phyloP scores from a whole-genome alignment of 192 early-diverging fungal species.

The Helicostylum pulchrum region DNA sequence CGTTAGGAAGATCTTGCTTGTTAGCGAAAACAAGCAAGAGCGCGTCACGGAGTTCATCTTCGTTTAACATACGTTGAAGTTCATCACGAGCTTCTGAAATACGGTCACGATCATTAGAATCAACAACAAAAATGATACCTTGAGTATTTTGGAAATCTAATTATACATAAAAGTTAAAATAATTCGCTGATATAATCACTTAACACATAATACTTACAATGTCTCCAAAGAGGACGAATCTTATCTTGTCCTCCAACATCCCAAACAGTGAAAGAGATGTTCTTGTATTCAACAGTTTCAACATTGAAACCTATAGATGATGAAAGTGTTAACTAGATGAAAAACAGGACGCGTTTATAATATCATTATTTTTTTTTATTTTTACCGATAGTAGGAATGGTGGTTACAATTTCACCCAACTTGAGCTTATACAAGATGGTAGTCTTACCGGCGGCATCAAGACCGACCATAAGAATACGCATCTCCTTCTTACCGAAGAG shows the following conservation, averaged over 20 bases:
- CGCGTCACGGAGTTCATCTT: slow-evolving; percentile 92
- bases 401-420: slow-evolving; percentile 98
- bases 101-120: slow-evolving; percentile 96
- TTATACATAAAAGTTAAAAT: neutral
- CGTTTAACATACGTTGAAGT: slow-evolving; percentile 92
- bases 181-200: neutral
- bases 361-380: slow-evolving; percentile 15
- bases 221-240: slow-evolving; percentile 97
- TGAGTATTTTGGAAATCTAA: slow-evolving; percentile 95
- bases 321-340: neutral
- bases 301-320: slow-evolving; percentile 84
- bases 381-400: slow-evolving; percentile 97
- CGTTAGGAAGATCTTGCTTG: slow-evolving; percentile 98
- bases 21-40: slow-evolving; percentile 94
- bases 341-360: neutral
- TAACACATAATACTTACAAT: slow-evolving; percentile 66
- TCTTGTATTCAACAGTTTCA: slow-evolving; percentile 97
- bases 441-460: slow-evolving; percentile 96
- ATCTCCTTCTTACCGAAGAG: slow-evolving; percentile 92
- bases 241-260: slow-evolving; percentile 99
- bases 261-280: slow-evolving; percentile 98
- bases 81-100: slow-evolving; percentile 91
- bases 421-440: slow-evolving; percentile 99
- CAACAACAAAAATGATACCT: slow-evolving; percentile 96
- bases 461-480: slow-evolving; percentile 94